These are phyloP conservation scores for Candida railenensis DNA, from an alignment of 805 yeast species.

Conservation along the genomic window DNA sequence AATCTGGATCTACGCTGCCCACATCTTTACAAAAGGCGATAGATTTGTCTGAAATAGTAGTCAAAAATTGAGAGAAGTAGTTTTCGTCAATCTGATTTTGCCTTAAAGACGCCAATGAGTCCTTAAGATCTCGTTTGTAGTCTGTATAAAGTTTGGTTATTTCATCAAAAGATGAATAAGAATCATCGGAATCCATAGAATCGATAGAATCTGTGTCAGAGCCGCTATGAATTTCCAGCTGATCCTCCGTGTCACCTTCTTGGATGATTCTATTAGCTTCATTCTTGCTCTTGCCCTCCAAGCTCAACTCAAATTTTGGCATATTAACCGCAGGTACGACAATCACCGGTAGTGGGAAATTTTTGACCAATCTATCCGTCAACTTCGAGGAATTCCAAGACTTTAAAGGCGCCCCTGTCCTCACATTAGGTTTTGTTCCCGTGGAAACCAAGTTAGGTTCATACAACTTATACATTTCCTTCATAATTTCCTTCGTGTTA, in stretches of 20 bases:
- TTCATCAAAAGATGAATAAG: conserved; percentile 40
- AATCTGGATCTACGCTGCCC: conserved; percentile 36
- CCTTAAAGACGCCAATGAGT: conserved; percentile 13
- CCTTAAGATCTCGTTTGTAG: conserved; percentile 22
- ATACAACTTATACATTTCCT: conserved; percentile 60
- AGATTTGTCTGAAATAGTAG: conserved; percentile 34
- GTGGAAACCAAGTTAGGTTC: conserved; percentile 58
- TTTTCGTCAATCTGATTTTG: conserved; percentile 19
- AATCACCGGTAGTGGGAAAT: conserved; percentile 64
- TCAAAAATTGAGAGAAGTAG: conserved; percentile 27
- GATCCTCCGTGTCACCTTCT: not conserved
- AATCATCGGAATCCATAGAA: conserved; percentile 25
- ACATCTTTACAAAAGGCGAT: conserved; percentile 34
- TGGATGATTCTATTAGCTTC: too few relatives aligned
- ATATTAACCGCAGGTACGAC: conserved; percentile 62
- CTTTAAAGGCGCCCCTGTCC: conserved; percentile 48
- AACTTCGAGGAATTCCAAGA: conserved; percentile 64
- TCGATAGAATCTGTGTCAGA: not conserved
- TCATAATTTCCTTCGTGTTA: conserved; percentile 52
- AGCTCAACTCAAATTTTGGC: conserved; percentile 47
- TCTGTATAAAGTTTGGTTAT: conserved; percentile 31
- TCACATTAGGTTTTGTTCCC: conserved; percentile 49
- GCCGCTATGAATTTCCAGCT: not conserved
- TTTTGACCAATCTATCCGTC: conserved; percentile 63
- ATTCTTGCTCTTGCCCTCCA: conserved; percentile 33